These are phyloP conservation scores for Penicillium sp. DNA, from an alignment of 2,329 filamentous ascomycete species.

Conservation along the genomic window DNA sequence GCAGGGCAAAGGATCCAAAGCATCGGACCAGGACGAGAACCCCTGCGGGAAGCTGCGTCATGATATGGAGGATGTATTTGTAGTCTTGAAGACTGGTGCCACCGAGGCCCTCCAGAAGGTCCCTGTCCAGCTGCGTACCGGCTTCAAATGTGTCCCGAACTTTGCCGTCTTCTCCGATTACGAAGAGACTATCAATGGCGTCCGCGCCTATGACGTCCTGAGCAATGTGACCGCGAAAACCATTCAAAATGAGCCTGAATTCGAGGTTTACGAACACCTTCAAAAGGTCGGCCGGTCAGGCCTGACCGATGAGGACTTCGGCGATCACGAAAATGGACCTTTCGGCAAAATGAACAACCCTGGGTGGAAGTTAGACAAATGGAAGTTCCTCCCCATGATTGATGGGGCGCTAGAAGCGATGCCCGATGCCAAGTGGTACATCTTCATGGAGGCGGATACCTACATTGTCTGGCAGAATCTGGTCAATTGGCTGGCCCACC, in stretches of 20 bases:
- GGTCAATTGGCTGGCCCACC: slow-evolving; percentile 50
- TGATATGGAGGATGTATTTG: slow-evolving; percentile 26
- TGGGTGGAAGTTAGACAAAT: slow-evolving; percentile 55
- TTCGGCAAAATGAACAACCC: slow-evolving; percentile 43
- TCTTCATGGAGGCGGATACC: slow-evolving; percentile 59
- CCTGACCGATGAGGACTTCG: slow-evolving; percentile 31
- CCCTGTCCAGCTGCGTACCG: slow-evolving; percentile 28
- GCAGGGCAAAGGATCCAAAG: background rate
- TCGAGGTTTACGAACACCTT: slow-evolving; percentile 49
- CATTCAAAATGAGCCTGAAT: slow-evolving; percentile 39
- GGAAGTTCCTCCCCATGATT: slow-evolving; percentile 56
- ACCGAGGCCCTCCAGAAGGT: slow-evolving; percentile 30
- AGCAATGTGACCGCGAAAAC: slow-evolving; percentile 23
- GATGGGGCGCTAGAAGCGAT: slow-evolving; percentile 43
- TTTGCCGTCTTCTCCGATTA: slow-evolving; percentile 31
- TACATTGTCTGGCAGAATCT: slow-evolving; percentile 55
- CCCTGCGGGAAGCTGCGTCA: slow-evolving; percentile 17
- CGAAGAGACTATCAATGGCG: slow-evolving; percentile 27
- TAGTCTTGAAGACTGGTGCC: slow-evolving; percentile 29
- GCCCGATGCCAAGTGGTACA: slow-evolving; percentile 55
- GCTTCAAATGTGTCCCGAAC: slow-evolving; percentile 28
- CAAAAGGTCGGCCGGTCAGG: slow-evolving; percentile 42
- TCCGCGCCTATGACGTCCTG: slow-evolving; percentile 26
- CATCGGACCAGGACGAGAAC: slow-evolving; percentile 7
- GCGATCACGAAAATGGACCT: slow-evolving; percentile 32